Evolutionary conservation across 305 asterid genomes (phyloP).

Genomic region (Plantago lanceolata): DNA sequence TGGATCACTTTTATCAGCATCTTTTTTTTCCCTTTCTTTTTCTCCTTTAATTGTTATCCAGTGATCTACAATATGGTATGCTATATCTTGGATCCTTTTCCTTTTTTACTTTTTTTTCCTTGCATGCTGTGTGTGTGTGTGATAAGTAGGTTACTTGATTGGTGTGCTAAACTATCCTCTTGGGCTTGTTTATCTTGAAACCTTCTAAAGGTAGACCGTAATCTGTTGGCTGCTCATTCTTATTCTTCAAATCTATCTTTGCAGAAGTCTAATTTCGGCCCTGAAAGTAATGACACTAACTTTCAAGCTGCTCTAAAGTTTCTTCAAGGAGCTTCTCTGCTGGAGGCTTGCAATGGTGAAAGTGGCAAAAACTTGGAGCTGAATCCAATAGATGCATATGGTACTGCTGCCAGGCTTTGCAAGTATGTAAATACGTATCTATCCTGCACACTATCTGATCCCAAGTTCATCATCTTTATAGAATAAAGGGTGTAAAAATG

Average conservation of each 20-base stretch:
- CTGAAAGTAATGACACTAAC: conserved; percentile 66
- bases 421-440: conserved; percentile 45
- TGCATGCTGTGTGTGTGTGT: too few species aligned
- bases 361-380: conserved; percentile 49
- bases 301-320: conserved; percentile 78
- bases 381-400: conserved; percentile 59
- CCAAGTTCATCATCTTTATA: conserved; percentile 1
- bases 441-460: conserved; percentile 9
- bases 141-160: background rate
- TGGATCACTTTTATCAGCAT: conserved; percentile 21
- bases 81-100: background rate
- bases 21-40: conserved; percentile 1
- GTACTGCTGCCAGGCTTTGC: conserved; percentile 69
- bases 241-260: conserved; percentile 23
- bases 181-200: conserved; percentile 14
- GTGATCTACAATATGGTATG: background rate
- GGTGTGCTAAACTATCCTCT: background rate
- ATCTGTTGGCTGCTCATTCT: conserved; percentile 16
- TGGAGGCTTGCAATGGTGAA: conserved; percentile 53
- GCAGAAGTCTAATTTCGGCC: conserved; percentile 72
- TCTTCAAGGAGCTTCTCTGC: conserved; percentile 81
- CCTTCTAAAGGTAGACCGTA: background rate
- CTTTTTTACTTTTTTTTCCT: background rate
- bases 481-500: too few species aligned
- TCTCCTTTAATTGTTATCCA: background rate